Evolutionary conservation across 1,139 yeast species (phyloP), one percentile per base, ranked within the genome.

Genomic region (Geotrichum siamense): DNA sequence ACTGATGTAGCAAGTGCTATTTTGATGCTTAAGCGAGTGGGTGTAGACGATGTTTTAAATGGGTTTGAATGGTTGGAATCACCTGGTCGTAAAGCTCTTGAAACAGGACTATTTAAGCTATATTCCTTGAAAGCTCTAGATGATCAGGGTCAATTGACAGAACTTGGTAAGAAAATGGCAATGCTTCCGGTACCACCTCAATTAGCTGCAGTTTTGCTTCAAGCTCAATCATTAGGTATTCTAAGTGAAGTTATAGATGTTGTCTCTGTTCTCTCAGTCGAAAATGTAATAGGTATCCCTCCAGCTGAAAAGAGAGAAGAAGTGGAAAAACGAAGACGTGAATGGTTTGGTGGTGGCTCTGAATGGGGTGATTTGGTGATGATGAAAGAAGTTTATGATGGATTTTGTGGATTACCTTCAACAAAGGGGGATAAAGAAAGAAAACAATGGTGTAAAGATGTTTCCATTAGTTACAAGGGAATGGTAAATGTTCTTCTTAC

Each of bases 31-130:
- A 93, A 91, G 60, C 78, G 78, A 48, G 75, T 86, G 36, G 91
- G 93, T 3, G 86, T 89, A 5, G 78, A 82, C 49, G 94, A 91
- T 63, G 74, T 91, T 33, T 64, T 87, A 38, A 33, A 33, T 16
- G 76, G 78, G 45, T 91, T 96, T 89, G 72, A 84, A 13, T 91
- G 97, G 97, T 70, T 93, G 39, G 95, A 91, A 58, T 76, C 83
- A 51, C 98, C 98, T 0, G 89, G 93, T 1, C 74, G 77, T 53
- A 83, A 79, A 12, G 74, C 96, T 0, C 71, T 91, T 29, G 62
- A 82, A 16, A 70, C 87, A 47, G 94, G 96, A 0, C 69, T 91
- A 45, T 77, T 80, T 48, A 83, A 87, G 39, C 71, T 93, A 37
- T 85, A 82, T 59, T 74, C 86, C 2, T 68, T 91, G 38, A 79